Base-by-base conservation (phyloP, 176 grass and related monocot species). In the Microstegium vimineum region DNA sequence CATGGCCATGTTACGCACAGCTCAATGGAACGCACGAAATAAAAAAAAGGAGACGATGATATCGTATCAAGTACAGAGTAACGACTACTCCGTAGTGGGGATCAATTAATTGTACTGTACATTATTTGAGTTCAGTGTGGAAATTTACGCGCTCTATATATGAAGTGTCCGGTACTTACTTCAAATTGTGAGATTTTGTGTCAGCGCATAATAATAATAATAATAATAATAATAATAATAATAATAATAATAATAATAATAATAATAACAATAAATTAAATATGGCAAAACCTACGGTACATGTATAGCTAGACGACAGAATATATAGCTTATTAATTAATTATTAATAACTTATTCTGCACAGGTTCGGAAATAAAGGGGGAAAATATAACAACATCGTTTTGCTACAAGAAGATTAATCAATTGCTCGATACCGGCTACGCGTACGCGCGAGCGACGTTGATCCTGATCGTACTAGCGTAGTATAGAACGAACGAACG, bases 321-420 rank as follows among this genome's bases (percentile, higher is more conserved):
- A n/a, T 34, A 40, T 32, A 72, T 32, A 72, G 69, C 64, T 62
- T 68, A 37, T 33, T 65, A n/a, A 56, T 4, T 63, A 70, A n/a
- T n/a, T n/a, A n/a, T n/a, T n/a, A n/a, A n/a, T n/a, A n/a, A 41
- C 42, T 90, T 90, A 86, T 86, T 78, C 73, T 90, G 73, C 88
- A 86, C 57, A 82, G 20, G 52, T 66, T 89, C 41, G 40, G 20
- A 69, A 60, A 20, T 3, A 4, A 51, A 4, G 57, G 75, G 15
- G 1, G 42, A 62, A 27, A 18, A 60, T 17, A 68, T 0, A 41
- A 20, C 33, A 36, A 41, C 27, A 22, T 6, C 27, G 16, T 6
- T n/a, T 57, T 76, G 37, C 72, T 86, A 86, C 65, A 57, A 57
- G 43, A 60, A 26, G 49, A 52, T 2, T 2, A 4, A 42, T 26